These are phyloP conservation scores for Tolypocladium ovalisporum DNA, from an alignment of 2,329 filamentous ascomycete species.

Conservation along the genomic window DNA sequence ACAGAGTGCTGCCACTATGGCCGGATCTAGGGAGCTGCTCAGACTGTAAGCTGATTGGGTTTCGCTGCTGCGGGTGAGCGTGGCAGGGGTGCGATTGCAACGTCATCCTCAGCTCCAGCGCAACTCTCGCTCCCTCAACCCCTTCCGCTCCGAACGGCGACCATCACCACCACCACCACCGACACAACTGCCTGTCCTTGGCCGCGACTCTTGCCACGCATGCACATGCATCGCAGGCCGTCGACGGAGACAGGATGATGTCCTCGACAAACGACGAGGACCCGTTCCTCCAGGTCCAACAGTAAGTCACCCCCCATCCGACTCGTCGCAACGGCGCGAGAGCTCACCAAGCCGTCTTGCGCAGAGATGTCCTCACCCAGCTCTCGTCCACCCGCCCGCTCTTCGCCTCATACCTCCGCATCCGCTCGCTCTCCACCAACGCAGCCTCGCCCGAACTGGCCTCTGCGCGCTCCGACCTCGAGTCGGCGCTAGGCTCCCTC, in stretches of 20 bases:
- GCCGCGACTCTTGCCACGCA: neutral
- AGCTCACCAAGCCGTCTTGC: neutral
- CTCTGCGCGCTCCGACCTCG: conserved; percentile 61
- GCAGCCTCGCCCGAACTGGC: conserved; percentile 74
- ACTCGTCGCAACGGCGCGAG: neutral
- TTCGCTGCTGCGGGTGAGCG: no score
- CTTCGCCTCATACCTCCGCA: conserved; percentile 91
- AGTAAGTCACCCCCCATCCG: conserved; percentile 31
- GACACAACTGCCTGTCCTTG: neutral
- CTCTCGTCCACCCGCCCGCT: conserved; percentile 73
- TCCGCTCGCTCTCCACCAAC: conserved; percentile 70
- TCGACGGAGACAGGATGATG: conserved; percentile 41
- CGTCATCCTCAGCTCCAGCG: neutral
- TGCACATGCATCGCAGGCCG: conserved; percentile 11
- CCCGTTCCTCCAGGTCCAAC: conserved; percentile 62
- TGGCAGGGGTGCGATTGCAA: neutral
- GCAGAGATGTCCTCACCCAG: conserved; percentile 77
- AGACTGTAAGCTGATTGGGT: neutral
- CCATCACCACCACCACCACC: neutral
- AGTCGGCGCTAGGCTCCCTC: conserved; percentile 53
- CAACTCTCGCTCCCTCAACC: neutral
- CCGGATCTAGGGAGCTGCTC: neutral
- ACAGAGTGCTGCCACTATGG: neutral
- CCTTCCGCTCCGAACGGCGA: neutral
- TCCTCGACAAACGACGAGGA: conserved; percentile 57